phyloP scores from a whole-genome alignment of 495 filamentous ascomycete genomes.

The Annulohypoxylon bovei region DNA sequence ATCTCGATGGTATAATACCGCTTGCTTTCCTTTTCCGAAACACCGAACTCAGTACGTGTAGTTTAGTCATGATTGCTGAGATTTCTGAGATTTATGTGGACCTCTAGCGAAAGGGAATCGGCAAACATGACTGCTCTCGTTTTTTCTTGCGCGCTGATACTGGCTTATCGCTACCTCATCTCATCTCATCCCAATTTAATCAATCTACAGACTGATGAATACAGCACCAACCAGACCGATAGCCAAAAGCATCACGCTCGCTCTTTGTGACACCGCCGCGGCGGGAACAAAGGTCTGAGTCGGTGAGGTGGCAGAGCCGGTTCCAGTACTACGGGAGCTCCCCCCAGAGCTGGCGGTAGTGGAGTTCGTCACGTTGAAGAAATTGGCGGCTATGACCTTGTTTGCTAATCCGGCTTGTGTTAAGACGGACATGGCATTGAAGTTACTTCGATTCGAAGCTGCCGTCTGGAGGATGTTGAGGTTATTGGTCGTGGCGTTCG shows the following conservation, averaged over 20 bases:
- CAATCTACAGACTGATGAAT: constrained; percentile 37
- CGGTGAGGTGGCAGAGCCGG: constrained; percentile 7
- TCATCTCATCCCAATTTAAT: constrained; percentile 7
- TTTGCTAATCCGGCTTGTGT: constrained; percentile 44
- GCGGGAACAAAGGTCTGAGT: constrained; percentile 24
- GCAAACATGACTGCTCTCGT: constrained; percentile 13
- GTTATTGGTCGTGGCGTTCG: constrained; percentile 36
- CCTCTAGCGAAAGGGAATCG: constrained; percentile 18
- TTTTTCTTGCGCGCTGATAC: constrained; percentile 11
- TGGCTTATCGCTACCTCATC: background rate
- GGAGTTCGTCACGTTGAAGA: constrained; percentile 57
- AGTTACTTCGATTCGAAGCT: constrained; percentile 44
- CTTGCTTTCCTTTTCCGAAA: constrained; percentile 38
- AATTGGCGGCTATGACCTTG: constrained; percentile 55
- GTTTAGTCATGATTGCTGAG: constrained; percentile 17
- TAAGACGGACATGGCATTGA: constrained; percentile 46
- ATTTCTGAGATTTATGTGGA: constrained; percentile 28
- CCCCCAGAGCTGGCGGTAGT: constrained; percentile 21
- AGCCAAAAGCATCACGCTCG: constrained; percentile 32
- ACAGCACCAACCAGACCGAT: constrained; percentile 34
- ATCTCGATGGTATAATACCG: constrained; percentile 21
- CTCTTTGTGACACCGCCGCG: constrained; percentile 30
- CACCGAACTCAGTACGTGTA: constrained; percentile 34
- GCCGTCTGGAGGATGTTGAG: constrained; percentile 43
- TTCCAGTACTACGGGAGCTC: constrained; percentile 20